Base-by-base conservation (phyloP, 306 rosid genomes). In the Quercus alba region DNA sequence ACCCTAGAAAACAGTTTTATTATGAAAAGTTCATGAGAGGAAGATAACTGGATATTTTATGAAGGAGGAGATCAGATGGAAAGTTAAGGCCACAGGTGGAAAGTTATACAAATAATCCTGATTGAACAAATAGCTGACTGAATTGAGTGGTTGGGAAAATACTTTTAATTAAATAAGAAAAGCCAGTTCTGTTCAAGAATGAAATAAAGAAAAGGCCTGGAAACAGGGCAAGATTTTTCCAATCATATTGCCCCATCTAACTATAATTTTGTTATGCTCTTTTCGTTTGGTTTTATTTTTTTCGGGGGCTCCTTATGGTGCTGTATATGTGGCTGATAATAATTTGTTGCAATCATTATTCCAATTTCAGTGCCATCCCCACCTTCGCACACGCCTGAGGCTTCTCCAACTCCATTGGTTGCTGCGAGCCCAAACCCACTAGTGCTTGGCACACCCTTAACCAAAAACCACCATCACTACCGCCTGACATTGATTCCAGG, bases 371-470 rank as follows among this genome's bases (percentile, higher is more conserved):
- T 83, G 76, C 81, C 93, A 64, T 73, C 97, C 73, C 88, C 89
- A 13, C 81, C 97, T 56, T 82, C 66, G 75, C 77, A 79, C 63
- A 76, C 87, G 56, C 97, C 97, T 0, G 83, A 86, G 83, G 89
- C 86, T 83, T 87, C 98, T 82, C 97, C 97, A 56, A 90, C 88
- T 85, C 92, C 96, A 26, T 68, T 74, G 78, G 86, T 81, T 83
- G 92, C 99, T 76, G 93, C 78, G 72, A 80, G 94, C 81, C 99
- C 99, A 15, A 85, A 81, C 71, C 94, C 87, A 58, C 83, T 83
- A 79, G 64, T 83, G 70, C 54, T 87, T 64, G 92, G 88, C 78
- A 80, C 81, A 63, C 83, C 96, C 56, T 35, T 66, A 54, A 82
- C 78, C 77, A 75, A 76, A 85, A 89, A 82, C 62, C 97, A 74